Conservation (phyloP, 306 rosid species). For the Fragaria ananassa region DNA sequence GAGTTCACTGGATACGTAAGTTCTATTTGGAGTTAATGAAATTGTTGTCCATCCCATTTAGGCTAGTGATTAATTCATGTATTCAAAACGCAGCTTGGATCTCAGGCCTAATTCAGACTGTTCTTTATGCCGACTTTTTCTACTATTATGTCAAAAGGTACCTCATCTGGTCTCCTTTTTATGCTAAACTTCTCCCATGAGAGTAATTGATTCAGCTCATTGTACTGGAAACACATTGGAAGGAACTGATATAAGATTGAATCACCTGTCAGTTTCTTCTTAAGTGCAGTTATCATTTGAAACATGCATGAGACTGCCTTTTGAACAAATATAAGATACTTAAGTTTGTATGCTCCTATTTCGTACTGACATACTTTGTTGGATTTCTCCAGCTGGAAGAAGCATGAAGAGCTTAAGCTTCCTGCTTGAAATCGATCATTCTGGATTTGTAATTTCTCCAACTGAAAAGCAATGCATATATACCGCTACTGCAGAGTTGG, state of each 20-base stretch:
- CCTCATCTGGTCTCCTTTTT: neutral
- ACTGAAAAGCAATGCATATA: neutral
- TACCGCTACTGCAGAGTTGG: neutral
- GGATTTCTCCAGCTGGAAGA: slow-evolving; percentile 38
- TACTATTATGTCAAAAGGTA: slow-evolving; percentile 43
- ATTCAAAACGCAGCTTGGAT: slow-evolving; percentile 28
- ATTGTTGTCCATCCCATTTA: neutral
- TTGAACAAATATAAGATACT: neutral
- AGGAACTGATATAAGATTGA: neutral
- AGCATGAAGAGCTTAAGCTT: slow-evolving; percentile 32
- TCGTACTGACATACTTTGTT: neutral
- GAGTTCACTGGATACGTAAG: slow-evolving; percentile 36
- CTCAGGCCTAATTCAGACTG: slow-evolving; percentile 45
- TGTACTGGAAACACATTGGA: neutral
- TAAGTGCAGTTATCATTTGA: neutral
- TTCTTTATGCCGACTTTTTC: slow-evolving; percentile 42
- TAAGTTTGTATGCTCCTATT: neutral
- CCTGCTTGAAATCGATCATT: slow-evolving; percentile 26
- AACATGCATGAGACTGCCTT: neutral
- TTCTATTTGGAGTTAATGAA: neutral
- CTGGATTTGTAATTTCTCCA: neutral
- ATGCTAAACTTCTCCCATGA: neutral
- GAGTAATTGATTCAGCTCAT: neutral
- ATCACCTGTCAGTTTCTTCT: neutral
- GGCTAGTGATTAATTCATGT: neutral